Evolutionary conservation across 1,139 yeast species (phyloP), one percentile per base, ranked within the genome.

Genomic region (Hansenula lynferdii): DNA sequence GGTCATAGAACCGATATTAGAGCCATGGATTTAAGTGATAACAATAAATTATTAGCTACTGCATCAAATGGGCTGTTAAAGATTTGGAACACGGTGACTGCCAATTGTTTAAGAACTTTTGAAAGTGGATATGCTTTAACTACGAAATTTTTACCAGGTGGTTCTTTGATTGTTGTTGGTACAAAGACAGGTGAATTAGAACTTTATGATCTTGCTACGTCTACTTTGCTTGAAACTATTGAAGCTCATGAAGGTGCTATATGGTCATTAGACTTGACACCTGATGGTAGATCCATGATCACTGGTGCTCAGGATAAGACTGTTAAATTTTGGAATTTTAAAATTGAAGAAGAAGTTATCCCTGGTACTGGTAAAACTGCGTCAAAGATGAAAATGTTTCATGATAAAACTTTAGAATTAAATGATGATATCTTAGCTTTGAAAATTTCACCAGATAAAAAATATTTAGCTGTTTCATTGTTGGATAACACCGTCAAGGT

Each of bases 291-390:
- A 51, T 72, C 83, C 1, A 66, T 92, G 44, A 80, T 90, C 2
- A 85, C 97, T 10, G 98, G 97, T 21, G 94, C 97, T 32, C 94
- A 95, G 34, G 99, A 94, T 61, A 89, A 89, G 58, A 64, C 77
- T 6, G 85, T 90, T 36, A 87, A 86, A 58, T 87, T 89, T 57
- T 92, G 98, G 98, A 78, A 81, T 38, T 79, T 94, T 56, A 69
- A 72, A 50, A 75, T 86, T 23, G 83, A 76, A 34, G 69, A 74
- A 45, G 90, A 82, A 40, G 55, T 68, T 26, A 77, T 85, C 16
- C 84, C 89, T 2, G 95, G 95, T 5, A 77, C 92, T 0, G 65
- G 65, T 36, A 69, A 75, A 33, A 66, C 65, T 18, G 64, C 75
- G 3, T 65, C 80, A 14, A 65, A 66, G 38, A 65, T 92, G 66